Base-by-base conservation (phyloP, 441 rosid species). In the Pelargonium myrrhifolium region DNA sequence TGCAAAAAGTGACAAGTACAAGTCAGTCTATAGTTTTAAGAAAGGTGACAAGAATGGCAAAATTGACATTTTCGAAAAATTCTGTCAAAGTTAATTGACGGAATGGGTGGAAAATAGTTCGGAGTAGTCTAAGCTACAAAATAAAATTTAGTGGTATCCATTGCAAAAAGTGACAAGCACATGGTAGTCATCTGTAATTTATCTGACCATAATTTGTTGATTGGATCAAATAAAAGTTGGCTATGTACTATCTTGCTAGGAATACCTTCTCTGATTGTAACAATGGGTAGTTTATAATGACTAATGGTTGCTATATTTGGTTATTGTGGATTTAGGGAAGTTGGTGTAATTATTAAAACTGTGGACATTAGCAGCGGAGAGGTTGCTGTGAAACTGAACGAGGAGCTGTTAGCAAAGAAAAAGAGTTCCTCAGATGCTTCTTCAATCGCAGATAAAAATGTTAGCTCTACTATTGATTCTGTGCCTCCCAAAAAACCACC, bases 341-440 rank as follows among this genome's bases (percentile, higher is more conserved):
- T 80, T 55, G 99, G 98, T 77, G 79, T 95, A 72, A 74, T 88
- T 59, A 78, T 85, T 75, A 85, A 84, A 70, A 84, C 85, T 69
- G 77, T 92, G 76, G 96, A 92, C 60, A 60, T 95, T 64, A 65
- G 67, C 64, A 80, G 84, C 65, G 98, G 98, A 76, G 96, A 89
- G 75, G 87, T 90, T 47, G 62, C 71, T 72, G 80, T 88, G 73
- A 82, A 81, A 74, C 81, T 92, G 62, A 89, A 87, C 72, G 99
- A 92, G 83, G 89, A 85, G 68, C 80, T 87, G 43, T 78, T 95
- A 71, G 76, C 81, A 14, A 92, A 81, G 78, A 81, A 78, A 69
- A 87, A 85, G 80, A 80, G 75, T 55, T 67, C 85, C 28, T 81
- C 87, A 24, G 80, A 79, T 71, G 69, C 78, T 67, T 75, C 61